A percentile compares a stretch with the other conserved stretches of the same genome.
Evolutionary conservation across 768 basidiomycete species (phyloP).

Genomic region (Boletus rex-veris): DNA sequence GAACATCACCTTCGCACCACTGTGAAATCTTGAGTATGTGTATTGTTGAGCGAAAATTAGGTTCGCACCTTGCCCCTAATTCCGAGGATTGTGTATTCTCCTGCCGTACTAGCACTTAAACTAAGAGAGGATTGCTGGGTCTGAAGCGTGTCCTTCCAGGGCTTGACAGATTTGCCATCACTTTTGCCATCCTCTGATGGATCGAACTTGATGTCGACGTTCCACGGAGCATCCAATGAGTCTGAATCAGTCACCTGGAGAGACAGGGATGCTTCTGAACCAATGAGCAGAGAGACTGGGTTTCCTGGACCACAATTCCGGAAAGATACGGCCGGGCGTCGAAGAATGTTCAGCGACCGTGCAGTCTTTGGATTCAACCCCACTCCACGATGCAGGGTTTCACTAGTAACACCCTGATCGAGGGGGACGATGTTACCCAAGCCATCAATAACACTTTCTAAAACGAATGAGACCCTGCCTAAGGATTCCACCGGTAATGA

Average conservation of each 20-base stretch:
- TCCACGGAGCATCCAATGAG: conserved; percentile 65
- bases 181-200: conserved; percentile 43
- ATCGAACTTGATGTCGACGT: conserved; percentile 58
- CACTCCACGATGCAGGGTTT: conserved; percentile 17
- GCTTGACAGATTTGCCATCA: conserved; percentile 42
- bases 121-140: conserved; percentile 46
- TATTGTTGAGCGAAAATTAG: not conserved
- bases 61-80: conserved; percentile 62
- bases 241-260: conserved; percentile 56
- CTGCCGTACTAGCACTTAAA: conserved; percentile 57
- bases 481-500: conserved; percentile 57
- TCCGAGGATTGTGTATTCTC: conserved; percentile 70
- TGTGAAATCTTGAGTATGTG: conserved; percentile 21
- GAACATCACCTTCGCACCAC: conserved; percentile 79
- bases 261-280: conserved; percentile 55
- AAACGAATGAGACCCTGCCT: conserved; percentile 66
- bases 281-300: conserved; percentile 69
- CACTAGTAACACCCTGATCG: conserved; percentile 30
- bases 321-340: conserved; percentile 71
- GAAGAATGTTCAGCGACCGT: conserved; percentile 66
- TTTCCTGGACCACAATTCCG: conserved; percentile 66
- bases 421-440: conserved; percentile 70
- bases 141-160: conserved; percentile 63
- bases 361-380: conserved; percentile 44
- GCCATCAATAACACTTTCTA: conserved; percentile 82